Conservation (phyloP, 2,329 filamentous ascomycete species). For the Colletotrichum plurivorum region DNA sequence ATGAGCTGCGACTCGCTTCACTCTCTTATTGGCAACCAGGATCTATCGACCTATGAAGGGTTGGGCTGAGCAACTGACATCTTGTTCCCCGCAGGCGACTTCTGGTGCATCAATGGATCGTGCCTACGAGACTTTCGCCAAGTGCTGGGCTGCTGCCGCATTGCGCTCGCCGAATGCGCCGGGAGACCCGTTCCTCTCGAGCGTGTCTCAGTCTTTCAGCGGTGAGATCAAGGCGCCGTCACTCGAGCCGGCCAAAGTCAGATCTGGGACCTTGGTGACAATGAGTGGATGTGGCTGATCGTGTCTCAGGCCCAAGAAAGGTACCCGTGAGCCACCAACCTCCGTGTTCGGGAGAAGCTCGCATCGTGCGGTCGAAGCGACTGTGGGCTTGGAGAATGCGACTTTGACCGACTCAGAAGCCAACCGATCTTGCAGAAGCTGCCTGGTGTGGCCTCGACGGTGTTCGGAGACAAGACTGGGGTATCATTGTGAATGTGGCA, state of each 20-base stretch:
- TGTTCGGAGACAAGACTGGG: too few species aligned
- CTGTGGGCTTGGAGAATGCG: not conserved
- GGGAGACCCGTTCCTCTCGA: not conserved
- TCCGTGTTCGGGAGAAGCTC: conserved; percentile 6
- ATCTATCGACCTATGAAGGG: not conserved
- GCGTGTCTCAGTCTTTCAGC: conserved; percentile 23
- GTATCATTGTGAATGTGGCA: not conserved
- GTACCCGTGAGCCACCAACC: conserved; percentile 20
- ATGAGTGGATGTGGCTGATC: conserved; percentile 12
- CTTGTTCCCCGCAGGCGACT: too few species aligned
- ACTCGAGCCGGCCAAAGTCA: conserved; percentile 8
- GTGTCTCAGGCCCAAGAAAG: conserved; percentile 17
- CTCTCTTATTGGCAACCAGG: too few species aligned
- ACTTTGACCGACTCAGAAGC: conserved; percentile 5
- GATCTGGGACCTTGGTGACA: conserved; percentile 8
- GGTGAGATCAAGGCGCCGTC: conserved; percentile 30
- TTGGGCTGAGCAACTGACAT: not conserved
- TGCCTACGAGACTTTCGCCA: not conserved
- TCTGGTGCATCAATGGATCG: not conserved
- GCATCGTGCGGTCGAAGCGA: not conserved
- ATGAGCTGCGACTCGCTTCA: too few species aligned
- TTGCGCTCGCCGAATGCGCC: not conserved
- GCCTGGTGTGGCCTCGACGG: not conserved
- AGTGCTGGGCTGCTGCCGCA: not conserved
- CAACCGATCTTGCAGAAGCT: not conserved